Conservation (phyloP, 2,329 filamentous ascomycete genomes). For the Cercospora zeina region DNA sequence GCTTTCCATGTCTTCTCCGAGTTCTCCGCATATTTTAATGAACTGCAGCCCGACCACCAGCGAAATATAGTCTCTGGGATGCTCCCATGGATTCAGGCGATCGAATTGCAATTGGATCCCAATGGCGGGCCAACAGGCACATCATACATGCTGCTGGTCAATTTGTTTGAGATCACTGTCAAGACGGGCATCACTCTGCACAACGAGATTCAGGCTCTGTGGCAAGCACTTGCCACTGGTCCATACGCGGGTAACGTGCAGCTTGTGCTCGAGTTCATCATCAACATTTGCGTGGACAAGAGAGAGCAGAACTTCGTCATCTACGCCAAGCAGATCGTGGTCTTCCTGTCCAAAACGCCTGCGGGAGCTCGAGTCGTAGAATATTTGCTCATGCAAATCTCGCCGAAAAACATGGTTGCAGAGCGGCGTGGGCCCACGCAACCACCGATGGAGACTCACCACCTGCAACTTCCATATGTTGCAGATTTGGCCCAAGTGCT, state of each 20-base stretch:
- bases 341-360: constrained; percentile 84
- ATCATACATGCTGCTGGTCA: constrained; percentile 92
- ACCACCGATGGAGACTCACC: constrained; percentile 69
- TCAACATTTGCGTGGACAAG: constrained; percentile 85
- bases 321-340: constrained; percentile 96
- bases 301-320: constrained; percentile 98
- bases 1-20: constrained; percentile 96
- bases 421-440: constrained; percentile 72
- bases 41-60: constrained; percentile 77
- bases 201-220: constrained; percentile 95
- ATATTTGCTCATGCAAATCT: constrained; percentile 86
- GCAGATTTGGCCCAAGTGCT: constrained; percentile 78
- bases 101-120: constrained; percentile 88
- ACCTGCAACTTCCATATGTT: constrained; percentile 71
- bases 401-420: constrained; percentile 94
- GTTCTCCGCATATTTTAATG: constrained; percentile 90
- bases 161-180: constrained; percentile 94
- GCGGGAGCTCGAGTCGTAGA: constrained; percentile 91
- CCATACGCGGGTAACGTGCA: constrained; percentile 93
- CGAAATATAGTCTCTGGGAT: constrained; percentile 93
- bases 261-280: constrained; percentile 93
- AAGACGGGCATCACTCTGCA: constrained; percentile 84
- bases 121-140: constrained; percentile 86
- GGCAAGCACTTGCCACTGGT: constrained; percentile 92
- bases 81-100: constrained; percentile 91